Evolutionary conservation across 2,329 filamentous ascomycete species (phyloP), one percentile per base, ranked within the genome.

Genomic region (Ampelomyces quisqualis): DNA sequence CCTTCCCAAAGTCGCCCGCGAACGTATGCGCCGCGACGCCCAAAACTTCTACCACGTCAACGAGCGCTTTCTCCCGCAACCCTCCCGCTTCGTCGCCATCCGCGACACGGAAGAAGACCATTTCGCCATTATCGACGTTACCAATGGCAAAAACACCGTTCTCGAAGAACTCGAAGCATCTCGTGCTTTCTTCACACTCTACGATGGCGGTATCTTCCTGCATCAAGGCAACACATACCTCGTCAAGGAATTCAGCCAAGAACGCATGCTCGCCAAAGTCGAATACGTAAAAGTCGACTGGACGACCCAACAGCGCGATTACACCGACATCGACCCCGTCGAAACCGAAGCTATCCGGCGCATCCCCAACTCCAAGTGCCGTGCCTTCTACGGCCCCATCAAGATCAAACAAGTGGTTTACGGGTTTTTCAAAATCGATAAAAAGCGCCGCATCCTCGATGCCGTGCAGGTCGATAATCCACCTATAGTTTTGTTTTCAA

Each of bases 381-480:
- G 82, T 46, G 91, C 90, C 1, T 97, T 88, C 70, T 90, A 88
- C 62, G 93, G 93, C 23, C 74, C 81, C 0, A 91, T 98, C 63
- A 85, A 86, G 57, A 90, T 97, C 58, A 81, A 85, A 50, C 86
- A 91, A 53, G 85, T 88, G 20, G 90, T 98, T 2, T 97, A 94
- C 65, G 93, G 93, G 2, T 98, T 93, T 73, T 97, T 96, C 78
- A 97, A 97, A 65, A 74, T 96, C n/a, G 90, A 97, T 68, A 86
- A 85, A 62, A 85, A 82, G 53, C 81, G 86, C 2, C 82, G 88
- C 2, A 88, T 97, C 42, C 79, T 97, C 10, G 93, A 98, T 64
- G 91, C 91, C 2, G 85, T 97, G 0, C 81, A 91, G 45, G 90
- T 97, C 15, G 88, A 96, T 65, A 95, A 95, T 54, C 90, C 91